Conservation (phyloP, 768 basidiomycete genomes). For the Mycena venus region DNA sequence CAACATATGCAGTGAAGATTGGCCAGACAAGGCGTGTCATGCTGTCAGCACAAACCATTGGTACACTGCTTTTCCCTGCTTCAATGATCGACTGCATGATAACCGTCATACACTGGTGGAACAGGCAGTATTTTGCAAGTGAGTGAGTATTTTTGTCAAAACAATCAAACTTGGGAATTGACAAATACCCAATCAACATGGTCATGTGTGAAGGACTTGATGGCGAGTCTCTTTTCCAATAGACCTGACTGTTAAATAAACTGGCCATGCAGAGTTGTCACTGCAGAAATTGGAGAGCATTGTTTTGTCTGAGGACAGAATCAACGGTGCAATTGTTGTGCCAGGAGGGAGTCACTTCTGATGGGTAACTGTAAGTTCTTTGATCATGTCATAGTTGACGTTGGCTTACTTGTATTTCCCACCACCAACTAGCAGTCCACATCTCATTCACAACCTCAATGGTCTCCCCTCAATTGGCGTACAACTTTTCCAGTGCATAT, state of each 20-base stretch:
- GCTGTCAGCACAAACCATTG: conserved; percentile 31
- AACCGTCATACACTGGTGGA: conserved; percentile 46
- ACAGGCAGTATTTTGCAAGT: conserved; percentile 40
- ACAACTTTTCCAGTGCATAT: conserved; percentile 40
- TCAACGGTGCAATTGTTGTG: conserved; percentile 42
- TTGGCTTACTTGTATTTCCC: conserved; percentile 43
- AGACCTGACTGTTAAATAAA: conserved; percentile 49
- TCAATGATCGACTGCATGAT: conserved; percentile 41
- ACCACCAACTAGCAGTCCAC: conserved; percentile 48
- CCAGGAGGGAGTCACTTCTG: conserved; percentile 1
- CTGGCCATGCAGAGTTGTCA: conserved; percentile 49
- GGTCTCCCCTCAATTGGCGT: neutral
- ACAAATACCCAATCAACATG: conserved; percentile 49
- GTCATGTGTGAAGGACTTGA: conserved; percentile 39
- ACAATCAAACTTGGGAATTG: conserved; percentile 46
- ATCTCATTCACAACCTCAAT: conserved; percentile 39
- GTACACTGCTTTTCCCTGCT: neutral
- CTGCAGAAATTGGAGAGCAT: conserved; percentile 44
- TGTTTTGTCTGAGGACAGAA: conserved; percentile 52
- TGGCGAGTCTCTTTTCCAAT: conserved; percentile 26
- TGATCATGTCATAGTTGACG: neutral
- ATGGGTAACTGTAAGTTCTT: neutral
- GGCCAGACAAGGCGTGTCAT: conserved; percentile 16
- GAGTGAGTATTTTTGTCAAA: conserved; percentile 29
- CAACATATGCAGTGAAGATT: no score